Evolutionary conservation across 106 monocot species (phyloP).

Genomic region (Agapanthus africanus): DNA sequence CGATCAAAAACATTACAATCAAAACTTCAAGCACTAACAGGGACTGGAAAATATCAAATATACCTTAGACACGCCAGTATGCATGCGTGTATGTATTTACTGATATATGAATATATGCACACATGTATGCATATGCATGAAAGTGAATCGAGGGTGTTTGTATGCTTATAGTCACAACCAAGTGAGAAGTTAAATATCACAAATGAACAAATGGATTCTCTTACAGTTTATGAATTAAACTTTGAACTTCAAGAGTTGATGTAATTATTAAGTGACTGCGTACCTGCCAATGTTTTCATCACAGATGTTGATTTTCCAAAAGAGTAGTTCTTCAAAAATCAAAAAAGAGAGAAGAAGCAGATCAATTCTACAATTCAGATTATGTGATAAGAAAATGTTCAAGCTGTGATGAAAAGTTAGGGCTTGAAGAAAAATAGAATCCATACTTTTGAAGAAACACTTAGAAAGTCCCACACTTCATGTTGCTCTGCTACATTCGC

Average conservation of each 20-base stretch:
- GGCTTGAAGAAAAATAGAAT: not conserved
- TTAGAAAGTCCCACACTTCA: conserved; percentile 99
- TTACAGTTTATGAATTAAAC: not conserved
- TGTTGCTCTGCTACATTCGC: conserved; percentile 96
- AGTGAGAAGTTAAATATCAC: no score
- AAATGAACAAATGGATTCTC: no score
- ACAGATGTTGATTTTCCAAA: conserved; percentile 92
- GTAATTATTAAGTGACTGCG: conserved; percentile 1
- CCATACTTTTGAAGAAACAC: conserved; percentile 79
- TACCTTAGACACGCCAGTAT: no score
- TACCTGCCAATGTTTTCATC: conserved; percentile 98
- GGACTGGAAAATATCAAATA: no score
- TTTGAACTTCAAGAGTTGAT: not conserved
- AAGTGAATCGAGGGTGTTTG: no score
- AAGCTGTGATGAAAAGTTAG: not conserved
- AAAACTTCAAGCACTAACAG: no score
- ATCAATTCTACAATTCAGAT: conserved; percentile 1
- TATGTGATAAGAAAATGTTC: not conserved
- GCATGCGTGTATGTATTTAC: no score
- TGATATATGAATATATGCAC: no score
- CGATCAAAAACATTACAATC: no score
- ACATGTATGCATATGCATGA: no score
- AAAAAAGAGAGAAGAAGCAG: conserved; percentile 16
- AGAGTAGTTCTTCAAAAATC: conserved; percentile 95
- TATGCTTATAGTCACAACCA: no score